Evolutionary conservation across 306 rosid species (phyloP), one percentile per base, ranked within the genome.

Genomic region (Herpetospermum pedunculosum): DNA sequence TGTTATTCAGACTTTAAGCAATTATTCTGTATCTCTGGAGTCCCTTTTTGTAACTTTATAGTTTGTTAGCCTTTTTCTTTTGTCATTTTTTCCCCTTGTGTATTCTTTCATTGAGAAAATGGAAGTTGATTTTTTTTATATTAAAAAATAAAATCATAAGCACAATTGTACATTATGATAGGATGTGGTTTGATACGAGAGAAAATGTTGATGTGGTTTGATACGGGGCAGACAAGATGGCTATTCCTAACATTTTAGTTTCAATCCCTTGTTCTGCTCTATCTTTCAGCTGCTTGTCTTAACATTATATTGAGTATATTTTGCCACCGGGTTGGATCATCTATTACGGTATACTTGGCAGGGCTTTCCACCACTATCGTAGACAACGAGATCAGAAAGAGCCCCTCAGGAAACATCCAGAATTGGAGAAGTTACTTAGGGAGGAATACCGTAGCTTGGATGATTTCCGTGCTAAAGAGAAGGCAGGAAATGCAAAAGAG

Each of bases 281-380:
- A 23, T 69, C 38, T 44, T 69, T 41, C 19, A 14, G 55, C 25
- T 0, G 30, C 12, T 28, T 16, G 53, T 70, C 23, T 46, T 41
- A 16, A 44, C 74, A 40, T 47, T 69, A 46, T 15, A 29, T 26
- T 28, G 49, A 10, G n/a, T 35, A 28, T 28, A 38, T 46, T 35
- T n/a, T 40, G 19, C 37, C 28, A 50, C 73, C 4, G 37, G 23
- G 48, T 72, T 6, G 8, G 19, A 40, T 65, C 35, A 52, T 72
- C 38, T 53, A 19, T 48, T 60, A 4, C 46, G 32, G 32, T 63
- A n/a, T 79, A 49, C 74, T 55, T 83, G 83, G 81, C 96, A 94
- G 99, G 99, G 99, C 99, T 2, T 94, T 94, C 80, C 99, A 94
- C 79, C 96, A 94, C 77, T 91, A 85, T 34, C 84, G 97, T 35